phyloP scores from a whole-genome alignment of 306 rosid species.

The Arachis hypogaea region DNA sequence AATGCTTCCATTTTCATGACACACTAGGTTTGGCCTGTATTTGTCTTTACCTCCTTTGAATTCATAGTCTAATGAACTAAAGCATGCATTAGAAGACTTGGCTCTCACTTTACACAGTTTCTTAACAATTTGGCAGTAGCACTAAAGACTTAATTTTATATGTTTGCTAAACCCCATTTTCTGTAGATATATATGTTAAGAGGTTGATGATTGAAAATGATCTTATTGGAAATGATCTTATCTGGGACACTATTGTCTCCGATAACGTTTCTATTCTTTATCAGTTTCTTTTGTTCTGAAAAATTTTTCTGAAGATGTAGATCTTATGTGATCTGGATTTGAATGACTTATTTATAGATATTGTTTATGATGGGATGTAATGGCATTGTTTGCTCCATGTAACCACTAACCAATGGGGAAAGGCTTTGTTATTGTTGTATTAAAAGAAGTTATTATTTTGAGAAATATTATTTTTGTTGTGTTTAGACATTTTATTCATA shows the following conservation, averaged over 20 bases:
- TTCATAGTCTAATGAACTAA: slow-evolving; percentile 9
- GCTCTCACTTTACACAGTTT: slow-evolving; percentile 3
- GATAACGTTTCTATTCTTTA: slow-evolving; percentile 4
- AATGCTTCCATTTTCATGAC: slow-evolving; percentile 15
- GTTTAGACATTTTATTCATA: not conserved
- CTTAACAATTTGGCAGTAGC: not conserved
- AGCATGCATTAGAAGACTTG: not conserved
- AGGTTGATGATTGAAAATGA: slow-evolving; percentile 13
- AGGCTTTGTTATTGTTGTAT: not conserved
- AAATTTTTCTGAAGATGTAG: not conserved
- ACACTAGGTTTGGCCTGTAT: slow-evolving; percentile 23
- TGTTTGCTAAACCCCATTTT: not conserved
- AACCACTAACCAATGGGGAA: not conserved
- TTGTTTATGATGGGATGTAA: not conserved
- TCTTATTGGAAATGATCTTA: not conserved
- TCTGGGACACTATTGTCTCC: slow-evolving; percentile 2
- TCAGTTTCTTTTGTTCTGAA: slow-evolving; percentile 23
- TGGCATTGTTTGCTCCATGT: not conserved
- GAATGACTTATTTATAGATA: not conserved
- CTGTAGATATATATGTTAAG: slow-evolving; percentile 3
- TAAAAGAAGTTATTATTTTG: no score
- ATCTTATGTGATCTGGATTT: not conserved
- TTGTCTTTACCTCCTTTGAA: not conserved
- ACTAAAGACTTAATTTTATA: slow-evolving; percentile 9
- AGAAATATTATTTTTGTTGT: not conserved